Conservation (phyloP, 2,329 filamentous ascomycete genomes). For the Claviceps sp. region DNA sequence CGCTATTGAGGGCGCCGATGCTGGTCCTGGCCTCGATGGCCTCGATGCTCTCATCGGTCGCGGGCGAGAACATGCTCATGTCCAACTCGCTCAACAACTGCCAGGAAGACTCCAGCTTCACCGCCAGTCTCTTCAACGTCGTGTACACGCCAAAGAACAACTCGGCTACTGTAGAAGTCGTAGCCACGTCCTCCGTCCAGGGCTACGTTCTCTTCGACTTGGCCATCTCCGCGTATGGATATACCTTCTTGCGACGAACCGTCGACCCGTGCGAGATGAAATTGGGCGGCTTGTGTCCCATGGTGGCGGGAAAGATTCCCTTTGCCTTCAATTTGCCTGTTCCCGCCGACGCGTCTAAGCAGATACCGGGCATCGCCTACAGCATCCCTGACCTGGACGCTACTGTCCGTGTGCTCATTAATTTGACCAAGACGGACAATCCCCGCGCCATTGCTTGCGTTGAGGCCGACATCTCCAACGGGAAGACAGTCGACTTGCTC, state of each 20-base stretch:
- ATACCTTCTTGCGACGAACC: slow-evolving; percentile 50
- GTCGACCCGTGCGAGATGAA: slow-evolving; percentile 64
- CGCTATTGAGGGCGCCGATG: slow-evolving; percentile 30
- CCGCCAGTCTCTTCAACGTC: slow-evolving; percentile 80
- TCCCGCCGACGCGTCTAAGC: slow-evolving; percentile 38
- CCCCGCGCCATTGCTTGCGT: slow-evolving; percentile 62
- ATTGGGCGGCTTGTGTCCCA: slow-evolving; percentile 72
- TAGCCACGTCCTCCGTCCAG: slow-evolving; percentile 69
- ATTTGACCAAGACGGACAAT: slow-evolving; percentile 44
- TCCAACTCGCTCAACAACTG: slow-evolving; percentile 79
- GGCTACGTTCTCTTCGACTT: slow-evolving; percentile 72
- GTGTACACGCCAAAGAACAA: slow-evolving; percentile 63
- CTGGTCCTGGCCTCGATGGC: slow-evolving; percentile 32
- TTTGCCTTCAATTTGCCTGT: slow-evolving; percentile 58
- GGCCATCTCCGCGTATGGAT: slow-evolving; percentile 70
- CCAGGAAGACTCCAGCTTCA: slow-evolving; percentile 72
- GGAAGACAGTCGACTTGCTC: slow-evolving; percentile 78
- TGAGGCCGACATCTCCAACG: slow-evolving; percentile 78
- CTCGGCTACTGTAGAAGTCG: slow-evolving; percentile 59
- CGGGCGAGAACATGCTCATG: slow-evolving; percentile 55
- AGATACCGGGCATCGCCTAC: slow-evolving; percentile 76
- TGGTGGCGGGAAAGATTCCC: slow-evolving; percentile 72
- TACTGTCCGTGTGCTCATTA: slow-evolving; percentile 70
- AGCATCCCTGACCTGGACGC: slow-evolving; percentile 85
- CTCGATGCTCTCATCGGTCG: slow-evolving; percentile 30